These are phyloP conservation scores for Acacia crassicarpa DNA, from an alignment of 306 rosid species.

Conservation along the genomic window DNA sequence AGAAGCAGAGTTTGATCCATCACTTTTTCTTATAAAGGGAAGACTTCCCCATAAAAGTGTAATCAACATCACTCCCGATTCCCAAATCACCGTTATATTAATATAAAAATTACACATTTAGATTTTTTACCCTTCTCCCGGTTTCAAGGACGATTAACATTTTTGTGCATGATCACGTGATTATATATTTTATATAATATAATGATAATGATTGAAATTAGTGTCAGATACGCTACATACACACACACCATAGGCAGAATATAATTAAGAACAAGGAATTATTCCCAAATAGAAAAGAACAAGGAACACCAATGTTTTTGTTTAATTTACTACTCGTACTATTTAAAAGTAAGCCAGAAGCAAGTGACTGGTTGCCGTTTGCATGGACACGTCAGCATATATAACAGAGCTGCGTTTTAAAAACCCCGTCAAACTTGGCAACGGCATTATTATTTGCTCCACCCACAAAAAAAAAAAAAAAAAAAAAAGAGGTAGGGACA, in stretches of 20 bases:
- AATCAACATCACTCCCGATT: not conserved
- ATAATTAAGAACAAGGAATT: not conserved
- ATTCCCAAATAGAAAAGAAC: too few relatives aligned
- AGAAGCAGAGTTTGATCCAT: not conserved
- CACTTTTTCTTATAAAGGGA: not conserved
- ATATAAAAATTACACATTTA: too few relatives aligned
- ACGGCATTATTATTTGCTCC: not conserved
- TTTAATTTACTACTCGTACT: not conserved
- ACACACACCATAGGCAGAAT: too few relatives aligned
- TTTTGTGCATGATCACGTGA: not conserved
- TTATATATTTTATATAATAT: too few relatives aligned
- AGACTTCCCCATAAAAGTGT: not conserved
- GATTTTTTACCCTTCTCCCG: not conserved
- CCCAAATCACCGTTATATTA: not conserved
- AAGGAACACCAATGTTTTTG: not conserved
- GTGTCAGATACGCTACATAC: not conserved
- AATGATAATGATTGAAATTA: too few relatives aligned
- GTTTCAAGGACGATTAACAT: not conserved
- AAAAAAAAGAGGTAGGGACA: too few relatives aligned
- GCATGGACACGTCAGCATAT: too few relatives aligned
- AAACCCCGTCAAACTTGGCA: not conserved
- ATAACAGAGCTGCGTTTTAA: not conserved
- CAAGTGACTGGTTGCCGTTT: not conserved
- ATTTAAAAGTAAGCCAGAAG: not conserved
- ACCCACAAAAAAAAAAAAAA: too few relatives aligned